phyloP scores from a whole-genome alignment of 345 rosid genomes.

The Hypericum androsaemum region DNA sequence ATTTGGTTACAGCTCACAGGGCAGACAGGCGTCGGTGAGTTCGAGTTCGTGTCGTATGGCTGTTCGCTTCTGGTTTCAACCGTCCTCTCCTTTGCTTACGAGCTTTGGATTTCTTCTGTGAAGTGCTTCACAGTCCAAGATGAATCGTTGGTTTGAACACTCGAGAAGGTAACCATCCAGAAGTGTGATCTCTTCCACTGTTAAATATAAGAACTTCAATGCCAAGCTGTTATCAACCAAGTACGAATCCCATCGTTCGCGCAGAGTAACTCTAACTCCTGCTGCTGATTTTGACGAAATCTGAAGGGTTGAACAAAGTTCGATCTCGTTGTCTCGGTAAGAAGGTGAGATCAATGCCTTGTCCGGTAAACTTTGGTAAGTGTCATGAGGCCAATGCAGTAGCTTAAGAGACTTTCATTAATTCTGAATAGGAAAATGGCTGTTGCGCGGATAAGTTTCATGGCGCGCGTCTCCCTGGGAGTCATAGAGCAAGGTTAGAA shows the following conservation, averaged over 20 bases:
- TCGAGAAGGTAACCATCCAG: no score
- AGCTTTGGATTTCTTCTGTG: conserved; percentile 7
- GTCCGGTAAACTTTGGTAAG: background rate
- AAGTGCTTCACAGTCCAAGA: conserved; percentile 29
- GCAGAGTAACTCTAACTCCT: conserved; percentile 21
- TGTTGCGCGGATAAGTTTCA: no score
- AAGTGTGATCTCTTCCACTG: no score
- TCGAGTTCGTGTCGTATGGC: background rate
- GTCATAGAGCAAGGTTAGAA: no score
- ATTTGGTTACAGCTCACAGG: conserved; percentile 45
- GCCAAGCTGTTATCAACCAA: no score
- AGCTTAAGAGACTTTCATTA: no score
- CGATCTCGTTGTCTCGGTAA: conserved; percentile 19
- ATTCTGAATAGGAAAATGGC: no score
- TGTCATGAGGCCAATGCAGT: background rate
- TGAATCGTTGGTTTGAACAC: conserved; percentile 14
- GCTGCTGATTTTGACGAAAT: conserved; percentile 18
- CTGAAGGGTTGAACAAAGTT: conserved; percentile 17
- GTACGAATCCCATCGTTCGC: background rate
- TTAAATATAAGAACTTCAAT: conserved; percentile 2
- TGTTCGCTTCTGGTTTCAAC: background rate
- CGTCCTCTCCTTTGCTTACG: no score
- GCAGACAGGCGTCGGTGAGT: conserved; percentile 37
- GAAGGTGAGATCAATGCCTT: conserved; percentile 23
- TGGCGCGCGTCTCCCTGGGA: no score